A percentile compares a stretch with the other conserved stretches of the same genome.
Conservation (phyloP, 2,329 filamentous ascomycete genomes). For the Tolypocladium endophyticum region DNA sequence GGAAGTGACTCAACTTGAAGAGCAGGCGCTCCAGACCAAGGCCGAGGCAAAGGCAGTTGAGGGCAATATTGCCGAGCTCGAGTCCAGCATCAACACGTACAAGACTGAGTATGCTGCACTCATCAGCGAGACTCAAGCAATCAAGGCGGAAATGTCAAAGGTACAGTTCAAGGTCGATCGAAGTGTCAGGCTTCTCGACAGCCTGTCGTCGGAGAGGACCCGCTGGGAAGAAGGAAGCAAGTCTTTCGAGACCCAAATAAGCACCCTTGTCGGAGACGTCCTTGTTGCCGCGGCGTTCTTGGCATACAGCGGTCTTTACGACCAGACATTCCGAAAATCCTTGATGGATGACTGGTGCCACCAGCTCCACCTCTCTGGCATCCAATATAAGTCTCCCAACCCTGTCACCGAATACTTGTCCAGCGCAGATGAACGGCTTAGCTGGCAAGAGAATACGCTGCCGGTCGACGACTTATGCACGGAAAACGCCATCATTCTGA, state of each 20-base stretch:
- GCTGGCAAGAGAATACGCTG: slow-evolving; percentile 88
- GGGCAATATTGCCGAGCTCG: slow-evolving; percentile 72
- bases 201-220: slow-evolving; percentile 81
- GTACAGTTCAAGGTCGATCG: slow-evolving; percentile 98
- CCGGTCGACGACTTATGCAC: slow-evolving; percentile 97
- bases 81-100: slow-evolving; percentile 86
- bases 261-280: slow-evolving; percentile 90
- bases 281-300: slow-evolving; percentile 94
- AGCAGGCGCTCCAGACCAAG: slow-evolving; percentile 83
- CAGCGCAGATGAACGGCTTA: slow-evolving; percentile 85
- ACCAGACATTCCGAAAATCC: slow-evolving; percentile 93
- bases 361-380: slow-evolving; percentile 85
- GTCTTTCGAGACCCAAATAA: slow-evolving; percentile 96
- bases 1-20: slow-evolving; percentile 79
- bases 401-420: slow-evolving; percentile 94
- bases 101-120: slow-evolving; percentile 92
- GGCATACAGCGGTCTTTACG: slow-evolving; percentile 92
- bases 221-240: slow-evolving; percentile 97
- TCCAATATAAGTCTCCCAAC: slow-evolving; percentile 87
- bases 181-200: slow-evolving; percentile 88
- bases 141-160: slow-evolving; percentile 92
- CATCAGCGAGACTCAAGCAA: slow-evolving; percentile 93
- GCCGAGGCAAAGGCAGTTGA: slow-evolving; percentile 87
- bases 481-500: slow-evolving; percentile 93
- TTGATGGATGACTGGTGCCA: slow-evolving; percentile 98